These are phyloP conservation scores for Linnemannia zychae DNA, from an alignment of 192 early-diverging fungal genomes.

Conservation along the genomic window DNA sequence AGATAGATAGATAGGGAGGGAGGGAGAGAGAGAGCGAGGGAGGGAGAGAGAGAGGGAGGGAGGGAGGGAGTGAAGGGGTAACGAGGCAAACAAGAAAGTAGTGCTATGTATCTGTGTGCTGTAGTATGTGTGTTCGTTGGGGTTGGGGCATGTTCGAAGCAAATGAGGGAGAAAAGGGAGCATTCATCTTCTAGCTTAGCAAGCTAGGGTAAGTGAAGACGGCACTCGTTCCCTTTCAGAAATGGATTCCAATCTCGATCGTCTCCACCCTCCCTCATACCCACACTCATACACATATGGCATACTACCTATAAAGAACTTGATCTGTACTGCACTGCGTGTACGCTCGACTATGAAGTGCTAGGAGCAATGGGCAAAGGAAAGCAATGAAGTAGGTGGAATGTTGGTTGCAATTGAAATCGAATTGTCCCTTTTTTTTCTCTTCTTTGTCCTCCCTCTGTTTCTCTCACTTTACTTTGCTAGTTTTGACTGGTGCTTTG, in stretches of 20 bases:
- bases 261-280: not conserved
- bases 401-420: conserved; percentile 57
- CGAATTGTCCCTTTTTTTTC: conserved; percentile 19
- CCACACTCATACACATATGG: not conserved
- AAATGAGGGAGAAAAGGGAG: not conserved
- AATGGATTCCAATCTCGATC: conserved; percentile 31
- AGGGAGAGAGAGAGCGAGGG: too few species aligned
- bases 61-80: too few species aligned
- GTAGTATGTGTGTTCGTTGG: not conserved
- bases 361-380: not conserved
- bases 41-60: not conserved
- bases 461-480: too few species aligned
- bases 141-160: conserved; percentile 1
- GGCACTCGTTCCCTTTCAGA: not conserved
- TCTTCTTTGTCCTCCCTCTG: not conserved
- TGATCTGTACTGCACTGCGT: not conserved
- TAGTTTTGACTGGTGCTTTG: too few species aligned
- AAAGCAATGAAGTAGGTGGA: conserved; percentile 14
- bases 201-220: conserved; percentile 26
- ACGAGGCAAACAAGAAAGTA: too few species aligned
- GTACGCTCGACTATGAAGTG: not conserved
- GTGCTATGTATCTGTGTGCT: too few species aligned
- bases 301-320: not conserved
- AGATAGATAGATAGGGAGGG: too few species aligned
- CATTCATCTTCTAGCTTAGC: conserved; percentile 19